A percentile compares a stretch with the other conserved stretches of the same genome.
Conservation (phyloP, 2,329 filamentous ascomycete species). For the Dichotomopilus funicola region DNA sequence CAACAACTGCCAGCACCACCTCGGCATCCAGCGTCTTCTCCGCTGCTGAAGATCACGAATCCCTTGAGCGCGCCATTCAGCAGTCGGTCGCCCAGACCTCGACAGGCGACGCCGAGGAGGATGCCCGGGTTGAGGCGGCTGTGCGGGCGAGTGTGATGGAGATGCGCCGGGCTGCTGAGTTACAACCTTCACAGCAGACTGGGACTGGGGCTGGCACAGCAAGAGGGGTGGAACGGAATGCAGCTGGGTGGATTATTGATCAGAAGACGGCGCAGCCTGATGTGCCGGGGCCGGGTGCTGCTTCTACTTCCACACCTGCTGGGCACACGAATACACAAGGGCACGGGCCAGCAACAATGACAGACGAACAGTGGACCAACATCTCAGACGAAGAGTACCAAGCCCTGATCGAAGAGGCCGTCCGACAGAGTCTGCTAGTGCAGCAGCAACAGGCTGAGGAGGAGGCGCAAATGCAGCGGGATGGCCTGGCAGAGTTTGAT, state of each 20-base stretch:
- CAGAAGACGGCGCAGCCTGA: slow-evolving; percentile 5
- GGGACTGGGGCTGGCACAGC: neutral
- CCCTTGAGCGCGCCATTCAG: slow-evolving; percentile 66
- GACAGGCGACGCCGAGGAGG: slow-evolving; percentile 61
- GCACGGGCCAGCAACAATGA: slow-evolving; percentile 12
- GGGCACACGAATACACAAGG: too few species aligned
- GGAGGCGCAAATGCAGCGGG: neutral
- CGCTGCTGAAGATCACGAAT: slow-evolving; percentile 38
- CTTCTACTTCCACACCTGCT: too few species aligned
- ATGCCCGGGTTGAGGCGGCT: slow-evolving; percentile 63
- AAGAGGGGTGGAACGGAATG: neutral
- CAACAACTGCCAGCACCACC: slow-evolving; percentile 2
- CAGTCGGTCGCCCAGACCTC: slow-evolving; percentile 65
- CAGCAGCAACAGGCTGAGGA: neutral
- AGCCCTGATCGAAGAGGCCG: slow-evolving; percentile 48
- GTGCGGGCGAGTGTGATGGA: slow-evolving; percentile 66
- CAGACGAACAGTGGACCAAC: slow-evolving; percentile 36
- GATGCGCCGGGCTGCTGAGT: slow-evolving; percentile 29
- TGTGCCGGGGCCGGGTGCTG: neutral
- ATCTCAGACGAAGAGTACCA: slow-evolving; percentile 55
- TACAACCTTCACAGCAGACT: slow-evolving; percentile 17
- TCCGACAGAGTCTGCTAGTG: slow-evolving; percentile 43
- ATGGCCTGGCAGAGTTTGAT: neutral
- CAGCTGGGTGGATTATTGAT: neutral
- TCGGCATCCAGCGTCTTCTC: slow-evolving; percentile 9